Conservation (phyloP, 2,329 filamentous ascomycete genomes). For the Sporothrix protearum region DNA sequence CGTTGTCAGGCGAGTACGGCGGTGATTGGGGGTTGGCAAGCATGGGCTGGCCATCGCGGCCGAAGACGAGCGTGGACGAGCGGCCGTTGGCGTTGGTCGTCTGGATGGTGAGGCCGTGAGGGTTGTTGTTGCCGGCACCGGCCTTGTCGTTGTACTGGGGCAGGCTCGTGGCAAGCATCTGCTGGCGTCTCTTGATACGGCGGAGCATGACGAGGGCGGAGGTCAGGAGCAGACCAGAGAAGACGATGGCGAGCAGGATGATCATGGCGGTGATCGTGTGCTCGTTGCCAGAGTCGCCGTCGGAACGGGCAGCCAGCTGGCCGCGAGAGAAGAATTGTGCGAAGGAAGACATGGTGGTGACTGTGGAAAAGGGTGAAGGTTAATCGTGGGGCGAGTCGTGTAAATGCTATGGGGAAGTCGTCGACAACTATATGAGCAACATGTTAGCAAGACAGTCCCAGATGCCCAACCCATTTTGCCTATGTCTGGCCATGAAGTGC, state of each 20-base stretch:
- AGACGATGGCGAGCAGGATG: conserved; percentile 71
- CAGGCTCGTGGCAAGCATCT: conserved; percentile 51
- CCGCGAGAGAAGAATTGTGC: conserved; percentile 40
- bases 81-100: conserved; percentile 49
- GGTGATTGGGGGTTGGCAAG: conserved; percentile 71
- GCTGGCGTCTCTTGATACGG: conserved; percentile 53
- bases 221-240: conserved; percentile 66
- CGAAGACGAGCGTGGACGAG: conserved; percentile 70
- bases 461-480: background rate
- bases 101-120: conserved; percentile 55
- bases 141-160: conserved; percentile 60
- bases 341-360: conserved; percentile 38
- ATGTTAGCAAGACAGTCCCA: background rate
- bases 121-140: conserved; percentile 44
- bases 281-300: conserved; percentile 43
- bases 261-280: conserved; percentile 72
- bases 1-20: conserved; percentile 72
- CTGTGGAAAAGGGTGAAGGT: background rate
- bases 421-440: background rate
- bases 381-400: background rate
- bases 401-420: background rate
- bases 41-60: conserved; percentile 69
- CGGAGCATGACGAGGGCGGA: conserved; percentile 70
- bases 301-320: conserved; percentile 49
- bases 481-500: background rate